Evolutionary conservation across 257 asterid species (phyloP).

Genomic region (Galeopsis tetrahit): DNA sequence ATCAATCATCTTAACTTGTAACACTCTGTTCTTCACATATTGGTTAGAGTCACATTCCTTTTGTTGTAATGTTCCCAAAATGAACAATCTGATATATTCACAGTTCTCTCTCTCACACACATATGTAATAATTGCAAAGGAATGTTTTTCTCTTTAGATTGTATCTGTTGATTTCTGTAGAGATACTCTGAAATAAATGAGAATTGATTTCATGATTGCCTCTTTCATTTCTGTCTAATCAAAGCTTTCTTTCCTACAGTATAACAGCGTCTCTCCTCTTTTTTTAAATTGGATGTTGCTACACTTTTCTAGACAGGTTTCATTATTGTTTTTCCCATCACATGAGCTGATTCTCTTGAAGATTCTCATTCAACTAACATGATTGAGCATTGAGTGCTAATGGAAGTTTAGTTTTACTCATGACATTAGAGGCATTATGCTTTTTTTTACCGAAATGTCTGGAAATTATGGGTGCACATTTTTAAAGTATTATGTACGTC

Average conservation of each 20-base stretch:
- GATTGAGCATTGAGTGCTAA: conserved; percentile 5
- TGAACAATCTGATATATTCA: not conserved
- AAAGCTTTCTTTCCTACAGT: conserved; percentile 15
- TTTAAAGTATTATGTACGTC: not conserved
- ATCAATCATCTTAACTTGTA: not conserved
- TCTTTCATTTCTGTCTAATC: not conserved
- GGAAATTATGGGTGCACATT: not conserved
- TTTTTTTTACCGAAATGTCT: not conserved
- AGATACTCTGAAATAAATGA: not conserved
- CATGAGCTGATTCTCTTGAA: not conserved
- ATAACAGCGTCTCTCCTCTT: not conserved
- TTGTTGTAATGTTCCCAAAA: not conserved
- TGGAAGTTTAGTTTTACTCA: not conserved
- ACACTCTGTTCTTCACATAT: not conserved
- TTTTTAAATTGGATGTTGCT: not conserved
- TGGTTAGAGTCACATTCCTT: not conserved
- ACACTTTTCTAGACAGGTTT: not conserved
- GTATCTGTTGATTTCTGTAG: not conserved
- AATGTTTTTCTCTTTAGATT: not conserved
- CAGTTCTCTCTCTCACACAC: no score
- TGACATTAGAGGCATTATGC: conserved; percentile 7
- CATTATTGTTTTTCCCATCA: not conserved
- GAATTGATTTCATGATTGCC: not conserved
- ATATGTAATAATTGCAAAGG: not conserved
- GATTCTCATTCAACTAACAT: conserved; percentile 9